These are phyloP conservation scores for Aciculoconidium aculeatum DNA, from an alignment of 805 yeast species.

Conservation along the genomic window DNA sequence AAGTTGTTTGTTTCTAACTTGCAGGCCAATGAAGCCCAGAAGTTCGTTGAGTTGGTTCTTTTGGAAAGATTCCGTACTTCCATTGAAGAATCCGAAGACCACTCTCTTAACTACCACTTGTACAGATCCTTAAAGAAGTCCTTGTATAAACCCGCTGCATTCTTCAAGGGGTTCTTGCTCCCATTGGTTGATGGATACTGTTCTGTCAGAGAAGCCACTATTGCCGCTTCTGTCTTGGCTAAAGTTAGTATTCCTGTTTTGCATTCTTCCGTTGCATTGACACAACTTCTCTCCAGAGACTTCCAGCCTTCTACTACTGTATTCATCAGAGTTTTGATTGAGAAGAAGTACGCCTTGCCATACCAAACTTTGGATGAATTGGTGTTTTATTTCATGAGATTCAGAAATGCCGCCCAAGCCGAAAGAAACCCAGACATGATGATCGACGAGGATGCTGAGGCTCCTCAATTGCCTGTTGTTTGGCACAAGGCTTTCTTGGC, in stretches of 20 bases:
- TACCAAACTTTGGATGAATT: constrained; percentile 92
- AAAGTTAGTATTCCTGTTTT: constrained; percentile 90
- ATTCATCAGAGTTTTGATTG: constrained; percentile 82
- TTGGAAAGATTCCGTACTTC: constrained; percentile 67
- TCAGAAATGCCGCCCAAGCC: constrained; percentile 55
- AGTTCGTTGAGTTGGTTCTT: constrained; percentile 62
- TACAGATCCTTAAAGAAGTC: constrained; percentile 90
- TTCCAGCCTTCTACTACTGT: constrained; percentile 86
- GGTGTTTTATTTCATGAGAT: constrained; percentile 90
- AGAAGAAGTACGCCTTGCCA: constrained; percentile 94
- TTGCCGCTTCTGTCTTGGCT: constrained; percentile 85
- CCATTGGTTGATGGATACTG: constrained; percentile 89
- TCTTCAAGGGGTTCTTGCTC: constrained; percentile 91
- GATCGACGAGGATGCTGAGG: constrained; percentile 25
- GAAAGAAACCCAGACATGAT: constrained; percentile 34
- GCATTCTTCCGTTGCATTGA: constrained; percentile 93
- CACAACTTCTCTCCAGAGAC: constrained; percentile 73
- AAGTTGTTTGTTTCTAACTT: constrained; percentile 88
- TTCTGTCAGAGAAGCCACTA: constrained; percentile 87
- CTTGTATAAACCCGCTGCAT: constrained; percentile 94
- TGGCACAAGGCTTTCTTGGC: constrained; percentile 97
- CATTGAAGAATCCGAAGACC: constrained; percentile 69
- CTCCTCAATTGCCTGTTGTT: constrained; percentile 78
- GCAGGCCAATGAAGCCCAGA: constrained; percentile 82
- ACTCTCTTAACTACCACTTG: constrained; percentile 82